A percentile compares a stretch with the other conserved stretches of the same genome.
These are phyloP conservation scores for Sporothrix euskadiensis DNA, from an alignment of 2,329 filamentous ascomycete species.

Conservation along the genomic window DNA sequence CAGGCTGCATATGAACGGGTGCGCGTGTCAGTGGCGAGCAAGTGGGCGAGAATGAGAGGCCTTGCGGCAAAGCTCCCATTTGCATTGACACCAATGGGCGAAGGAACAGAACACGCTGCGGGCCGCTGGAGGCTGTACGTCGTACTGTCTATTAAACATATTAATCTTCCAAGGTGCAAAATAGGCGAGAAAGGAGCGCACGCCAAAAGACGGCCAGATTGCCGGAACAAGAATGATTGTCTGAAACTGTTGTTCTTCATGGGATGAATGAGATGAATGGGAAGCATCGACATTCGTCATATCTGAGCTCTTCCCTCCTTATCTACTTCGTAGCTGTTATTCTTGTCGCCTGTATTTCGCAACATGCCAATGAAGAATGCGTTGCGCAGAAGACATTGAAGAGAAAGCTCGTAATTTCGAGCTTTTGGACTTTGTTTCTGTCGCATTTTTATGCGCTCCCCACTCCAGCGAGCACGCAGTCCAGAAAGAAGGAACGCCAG, in stretches of 20 bases:
- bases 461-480: neutral
- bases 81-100: neutral
- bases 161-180: neutral
- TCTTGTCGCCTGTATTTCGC: neutral
- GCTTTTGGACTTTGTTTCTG: neutral
- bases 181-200: neutral
- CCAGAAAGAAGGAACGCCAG: neutral
- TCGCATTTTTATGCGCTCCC: constrained; percentile 14
- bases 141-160: too few species aligned
- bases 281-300: neutral
- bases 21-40: constrained; percentile 18
- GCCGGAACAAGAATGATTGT: constrained; percentile 3
- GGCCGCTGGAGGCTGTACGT: neutral
- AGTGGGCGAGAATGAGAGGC: constrained; percentile 18
- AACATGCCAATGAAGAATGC: constrained; percentile 15
- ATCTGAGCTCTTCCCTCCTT: neutral
- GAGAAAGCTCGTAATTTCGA: neutral
- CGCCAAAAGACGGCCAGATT: neutral
- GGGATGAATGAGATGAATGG: neutral
- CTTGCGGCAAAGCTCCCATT: neutral
- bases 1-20: constrained; percentile 21
- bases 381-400: constrained; percentile 6
- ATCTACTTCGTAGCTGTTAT: neutral
- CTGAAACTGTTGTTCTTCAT: neutral
- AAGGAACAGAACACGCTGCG: neutral